phyloP scores from a whole-genome alignment of 345 rosid species.

The Aurinia saxatilis region DNA sequence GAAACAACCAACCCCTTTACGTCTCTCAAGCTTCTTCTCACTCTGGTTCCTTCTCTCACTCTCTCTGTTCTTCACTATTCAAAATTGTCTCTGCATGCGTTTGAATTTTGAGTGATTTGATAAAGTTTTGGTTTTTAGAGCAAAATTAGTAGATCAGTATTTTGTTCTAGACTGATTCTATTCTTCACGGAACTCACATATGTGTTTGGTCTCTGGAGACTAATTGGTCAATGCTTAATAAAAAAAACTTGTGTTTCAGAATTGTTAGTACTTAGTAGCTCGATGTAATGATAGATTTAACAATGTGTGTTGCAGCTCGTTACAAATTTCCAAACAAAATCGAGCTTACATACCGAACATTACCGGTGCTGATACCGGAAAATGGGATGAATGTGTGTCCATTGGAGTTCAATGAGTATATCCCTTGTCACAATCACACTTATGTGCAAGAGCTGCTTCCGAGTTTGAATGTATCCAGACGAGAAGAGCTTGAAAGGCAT shows the following conservation, averaged over 20 bases:
- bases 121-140: neutral
- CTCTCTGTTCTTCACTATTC: neutral
- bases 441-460: slow-evolving; percentile 51
- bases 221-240: no score
- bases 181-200: no score
- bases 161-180: no score
- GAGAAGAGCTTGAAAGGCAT: slow-evolving; percentile 88
- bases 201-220: no score
- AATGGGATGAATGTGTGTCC: slow-evolving; percentile 75
- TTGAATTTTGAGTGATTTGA: neutral
- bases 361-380: slow-evolving; percentile 50
- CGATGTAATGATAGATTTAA: neutral
- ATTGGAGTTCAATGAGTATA: slow-evolving; percentile 60
- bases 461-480: slow-evolving; percentile 51
- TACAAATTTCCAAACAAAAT: slow-evolving; percentile 48
- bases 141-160: neutral
- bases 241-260: no score
- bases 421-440: slow-evolving; percentile 70
- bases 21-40: slow-evolving; percentile 31
- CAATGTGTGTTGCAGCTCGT: slow-evolving; percentile 33
- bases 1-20: slow-evolving; percentile 48
- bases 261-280: no score
- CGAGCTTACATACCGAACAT: slow-evolving; percentile 43
- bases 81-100: neutral
- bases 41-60: slow-evolving; percentile 17